These are phyloP conservation scores for Cryptococcus amylolentus DNA, from an alignment of 1,284 basidiomycete genomes.

Conservation along the genomic window DNA sequence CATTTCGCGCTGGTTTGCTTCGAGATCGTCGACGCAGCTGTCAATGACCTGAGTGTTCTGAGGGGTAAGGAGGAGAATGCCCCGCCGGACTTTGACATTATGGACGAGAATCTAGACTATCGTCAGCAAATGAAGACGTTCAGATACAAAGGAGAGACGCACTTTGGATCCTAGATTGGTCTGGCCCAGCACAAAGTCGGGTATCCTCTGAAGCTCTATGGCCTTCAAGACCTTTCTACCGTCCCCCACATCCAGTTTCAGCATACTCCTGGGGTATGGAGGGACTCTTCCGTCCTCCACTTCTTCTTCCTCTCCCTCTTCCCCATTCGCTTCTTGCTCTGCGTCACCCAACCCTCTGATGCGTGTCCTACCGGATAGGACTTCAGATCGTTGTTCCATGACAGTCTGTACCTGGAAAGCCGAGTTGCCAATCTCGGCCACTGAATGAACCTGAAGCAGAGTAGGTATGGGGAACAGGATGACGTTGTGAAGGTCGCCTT, in stretches of 20 bases:
- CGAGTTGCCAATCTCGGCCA: conserved; percentile 42
- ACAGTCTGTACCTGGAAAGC: conserved; percentile 42
- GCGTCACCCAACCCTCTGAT: conserved; percentile 44
- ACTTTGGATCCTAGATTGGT: conserved; percentile 47
- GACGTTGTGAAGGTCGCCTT: conserved; percentile 19
- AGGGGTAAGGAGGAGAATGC: conserved; percentile 39
- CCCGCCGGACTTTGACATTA: conserved; percentile 20
- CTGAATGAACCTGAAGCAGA: conserved; percentile 36
- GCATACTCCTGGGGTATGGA: conserved; percentile 45
- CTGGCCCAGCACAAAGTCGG: conserved; percentile 36
- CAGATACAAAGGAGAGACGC: conserved; percentile 1
- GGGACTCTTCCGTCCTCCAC: conserved; percentile 36
- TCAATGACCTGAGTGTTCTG: conserved; percentile 38
- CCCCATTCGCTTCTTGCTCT: neutral
- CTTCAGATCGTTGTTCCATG: conserved; percentile 43
- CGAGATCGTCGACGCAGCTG: conserved; percentile 35
- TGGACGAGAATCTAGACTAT: conserved; percentile 35
- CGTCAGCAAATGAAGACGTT: neutral
- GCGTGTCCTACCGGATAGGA: conserved; percentile 38
- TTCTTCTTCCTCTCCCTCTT: conserved; percentile 22
- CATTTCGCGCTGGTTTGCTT: conserved; percentile 29
- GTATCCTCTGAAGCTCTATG: conserved; percentile 43
- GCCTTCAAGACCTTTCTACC: conserved; percentile 37
- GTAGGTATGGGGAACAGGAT: conserved; percentile 33
- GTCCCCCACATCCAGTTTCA: conserved; percentile 41